These are phyloP conservation scores for Aspergillus cejpii DNA, from an alignment of 2,329 filamentous ascomycete genomes.

Conservation along the genomic window DNA sequence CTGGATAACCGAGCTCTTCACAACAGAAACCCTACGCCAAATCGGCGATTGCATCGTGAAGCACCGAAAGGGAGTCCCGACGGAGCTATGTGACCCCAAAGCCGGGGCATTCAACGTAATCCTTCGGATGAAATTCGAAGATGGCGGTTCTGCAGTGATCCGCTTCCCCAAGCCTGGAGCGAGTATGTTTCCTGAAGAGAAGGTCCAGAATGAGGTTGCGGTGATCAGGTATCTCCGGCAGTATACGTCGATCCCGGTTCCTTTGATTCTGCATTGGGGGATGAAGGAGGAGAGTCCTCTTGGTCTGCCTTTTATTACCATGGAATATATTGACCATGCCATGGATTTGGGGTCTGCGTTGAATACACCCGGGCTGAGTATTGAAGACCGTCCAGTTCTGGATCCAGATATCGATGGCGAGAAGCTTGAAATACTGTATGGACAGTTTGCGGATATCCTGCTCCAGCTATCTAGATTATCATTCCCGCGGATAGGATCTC, in stretches of 20 bases:
- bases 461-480: constrained; percentile 34
- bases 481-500: constrained; percentile 39
- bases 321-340: constrained; percentile 22
- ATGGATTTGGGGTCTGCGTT: constrained; percentile 5
- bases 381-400: constrained; percentile 4
- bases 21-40: not conserved
- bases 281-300: constrained; percentile 2
- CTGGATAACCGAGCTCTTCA: not conserved
- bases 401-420: constrained; percentile 7
- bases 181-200: constrained; percentile 22
- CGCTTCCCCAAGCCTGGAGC: constrained; percentile 16
- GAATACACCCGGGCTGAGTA: constrained; percentile 4
- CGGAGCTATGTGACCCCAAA: not conserved
- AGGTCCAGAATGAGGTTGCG: constrained; percentile 15
- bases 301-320: constrained; percentile 31
- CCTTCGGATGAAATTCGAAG: constrained; percentile 17
- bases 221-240: constrained; percentile 8
- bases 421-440: constrained; percentile 24
- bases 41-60: not conserved
- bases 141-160: constrained; percentile 13
- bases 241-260: constrained; percentile 5
- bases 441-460: constrained; percentile 38
- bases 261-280: constrained; percentile 1
- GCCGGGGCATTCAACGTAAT: constrained; percentile 21
- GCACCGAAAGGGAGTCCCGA: not conserved